phyloP scores from a whole-genome alignment of 805 yeast genomes.

The Candida arabinofermentans region DNA sequence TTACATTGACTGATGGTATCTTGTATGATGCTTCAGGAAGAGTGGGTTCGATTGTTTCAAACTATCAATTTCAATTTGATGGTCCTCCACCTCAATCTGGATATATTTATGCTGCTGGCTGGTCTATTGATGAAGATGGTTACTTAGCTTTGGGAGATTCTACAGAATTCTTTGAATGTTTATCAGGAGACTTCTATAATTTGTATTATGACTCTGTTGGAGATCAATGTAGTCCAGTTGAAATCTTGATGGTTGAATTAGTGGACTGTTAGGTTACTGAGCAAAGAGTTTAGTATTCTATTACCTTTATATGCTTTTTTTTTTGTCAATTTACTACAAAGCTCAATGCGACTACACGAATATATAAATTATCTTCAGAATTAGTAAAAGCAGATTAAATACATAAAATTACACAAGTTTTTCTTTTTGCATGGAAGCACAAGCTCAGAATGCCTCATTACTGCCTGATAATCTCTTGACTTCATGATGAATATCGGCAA shows the following conservation, averaged over 20 bases:
- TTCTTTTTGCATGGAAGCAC: too few relatives aligned
- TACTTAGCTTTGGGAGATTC: slow-evolving; percentile 47
- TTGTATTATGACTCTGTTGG: slow-evolving; percentile 48
- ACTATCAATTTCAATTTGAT: slow-evolving; percentile 63
- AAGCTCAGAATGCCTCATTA: slow-evolving; percentile 10
- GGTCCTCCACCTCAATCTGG: slow-evolving; percentile 65
- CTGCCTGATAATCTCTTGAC: slow-evolving; percentile 31
- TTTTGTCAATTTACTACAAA: too few relatives aligned
- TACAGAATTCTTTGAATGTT: slow-evolving; percentile 48
- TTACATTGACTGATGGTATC: slow-evolving; percentile 39
- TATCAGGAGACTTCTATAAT: slow-evolving; percentile 55
- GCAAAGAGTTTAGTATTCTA: neutral
- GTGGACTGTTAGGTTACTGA: slow-evolving; percentile 25
- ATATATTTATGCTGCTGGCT: slow-evolving; percentile 48
- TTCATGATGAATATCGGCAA: slow-evolving; percentile 65
- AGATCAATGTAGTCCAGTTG: slow-evolving; percentile 43
- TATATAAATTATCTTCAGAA: too few relatives aligned
- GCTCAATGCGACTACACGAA: too few relatives aligned
- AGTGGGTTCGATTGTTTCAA: slow-evolving; percentile 56
- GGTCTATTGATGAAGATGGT: slow-evolving; percentile 42
- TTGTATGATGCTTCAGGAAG: slow-evolving; percentile 45
- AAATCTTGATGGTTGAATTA: slow-evolving; percentile 41
- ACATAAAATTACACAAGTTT: too few relatives aligned
- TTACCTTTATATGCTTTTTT: too few relatives aligned
- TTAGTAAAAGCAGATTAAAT: too few relatives aligned